Evolutionary conservation across 1,284 basidiomycete genomes (phyloP).

Genomic region (Phenoliferia sp.): DNA sequence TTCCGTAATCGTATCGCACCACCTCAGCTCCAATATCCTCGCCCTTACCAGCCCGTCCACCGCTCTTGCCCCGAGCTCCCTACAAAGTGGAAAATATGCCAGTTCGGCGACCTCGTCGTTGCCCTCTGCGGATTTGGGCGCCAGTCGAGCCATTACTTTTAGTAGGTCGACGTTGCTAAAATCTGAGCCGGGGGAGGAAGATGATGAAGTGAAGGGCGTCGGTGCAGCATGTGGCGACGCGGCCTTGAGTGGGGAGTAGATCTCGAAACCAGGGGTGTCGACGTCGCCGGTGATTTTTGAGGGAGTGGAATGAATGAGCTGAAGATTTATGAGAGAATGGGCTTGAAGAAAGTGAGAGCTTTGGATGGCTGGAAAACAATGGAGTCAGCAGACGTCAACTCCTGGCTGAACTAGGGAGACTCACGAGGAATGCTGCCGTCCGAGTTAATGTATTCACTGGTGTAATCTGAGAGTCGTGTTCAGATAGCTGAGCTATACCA

Average conservation of each 20-base stretch:
- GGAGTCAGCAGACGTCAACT: conserved; percentile 58
- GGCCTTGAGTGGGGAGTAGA: conserved; percentile 43
- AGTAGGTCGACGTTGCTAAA: conserved; percentile 50
- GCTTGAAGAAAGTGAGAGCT: conserved; percentile 37
- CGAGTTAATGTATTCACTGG: conserved; percentile 59
- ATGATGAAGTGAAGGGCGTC: conserved; percentile 47
- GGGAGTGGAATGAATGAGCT: conserved; percentile 34
- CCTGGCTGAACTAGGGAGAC: no score
- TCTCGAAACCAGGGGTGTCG: conserved; percentile 22
- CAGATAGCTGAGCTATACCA: neutral
- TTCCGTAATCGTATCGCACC: conserved; percentile 63
- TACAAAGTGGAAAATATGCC: conserved; percentile 68
- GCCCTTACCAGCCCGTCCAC: conserved; percentile 75
- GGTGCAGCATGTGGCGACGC: conserved; percentile 65
- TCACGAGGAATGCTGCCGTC: conserved; percentile 20
- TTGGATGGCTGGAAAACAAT: conserved; percentile 12
- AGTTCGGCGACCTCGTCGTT: conserved; percentile 43
- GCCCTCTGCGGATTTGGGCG: neutral
- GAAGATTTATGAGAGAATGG: conserved; percentile 35
- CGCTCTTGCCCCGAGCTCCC: conserved; percentile 67
- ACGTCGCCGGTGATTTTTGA: neutral
- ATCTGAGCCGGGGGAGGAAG: conserved; percentile 25
- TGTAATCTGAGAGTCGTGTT: conserved; percentile 14
- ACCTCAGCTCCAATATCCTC: conserved; percentile 64
- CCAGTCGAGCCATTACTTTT: conserved; percentile 59